Evolutionary conservation across 2,329 filamentous ascomycete species (phyloP).

Genomic region (Davidsoniella virescens): DNA sequence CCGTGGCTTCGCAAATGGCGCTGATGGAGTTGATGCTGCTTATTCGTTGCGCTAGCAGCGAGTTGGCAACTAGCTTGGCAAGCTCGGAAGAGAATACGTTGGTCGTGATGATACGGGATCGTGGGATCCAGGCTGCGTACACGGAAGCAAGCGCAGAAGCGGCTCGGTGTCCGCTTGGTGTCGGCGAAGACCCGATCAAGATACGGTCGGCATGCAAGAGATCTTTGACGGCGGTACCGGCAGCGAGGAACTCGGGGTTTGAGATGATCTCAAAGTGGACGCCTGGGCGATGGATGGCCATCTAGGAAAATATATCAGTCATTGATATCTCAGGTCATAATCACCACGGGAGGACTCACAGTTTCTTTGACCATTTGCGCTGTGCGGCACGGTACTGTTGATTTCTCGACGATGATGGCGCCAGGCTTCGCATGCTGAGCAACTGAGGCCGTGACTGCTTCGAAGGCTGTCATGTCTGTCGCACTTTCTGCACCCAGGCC

Average conservation of each 20-base stretch:
- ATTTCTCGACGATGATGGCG: constrained; percentile 68
- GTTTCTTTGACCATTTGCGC: constrained; percentile 53
- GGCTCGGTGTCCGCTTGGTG: constrained; percentile 41
- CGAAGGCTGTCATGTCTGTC: constrained; percentile 56
- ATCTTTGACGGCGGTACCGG: constrained; percentile 58
- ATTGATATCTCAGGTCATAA: neutral
- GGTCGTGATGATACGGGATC: constrained; percentile 50
- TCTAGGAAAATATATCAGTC: constrained; percentile 20
- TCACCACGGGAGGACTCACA: constrained; percentile 26
- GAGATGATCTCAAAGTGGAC: constrained; percentile 60
- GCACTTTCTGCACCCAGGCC: constrained; percentile 55
- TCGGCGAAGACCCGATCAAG: constrained; percentile 53
- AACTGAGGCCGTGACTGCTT: constrained; percentile 51
- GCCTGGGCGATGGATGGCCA: constrained; percentile 42
- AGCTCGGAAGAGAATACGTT: constrained; percentile 67
- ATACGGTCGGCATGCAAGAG: constrained; percentile 56
- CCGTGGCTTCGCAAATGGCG: constrained; percentile 62
- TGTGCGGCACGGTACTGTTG: constrained; percentile 61
- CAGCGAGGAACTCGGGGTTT: constrained; percentile 68
- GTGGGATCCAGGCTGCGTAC: constrained; percentile 56
- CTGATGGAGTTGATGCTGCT: constrained; percentile 68
- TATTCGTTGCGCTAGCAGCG: constrained; percentile 65
- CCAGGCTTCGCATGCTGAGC: constrained; percentile 48
- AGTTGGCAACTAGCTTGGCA: constrained; percentile 63
- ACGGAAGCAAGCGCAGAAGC: constrained; percentile 47